phyloP scores from a whole-genome alignment of 768 basidiomycete species.

The Phallus indusiatus region DNA sequence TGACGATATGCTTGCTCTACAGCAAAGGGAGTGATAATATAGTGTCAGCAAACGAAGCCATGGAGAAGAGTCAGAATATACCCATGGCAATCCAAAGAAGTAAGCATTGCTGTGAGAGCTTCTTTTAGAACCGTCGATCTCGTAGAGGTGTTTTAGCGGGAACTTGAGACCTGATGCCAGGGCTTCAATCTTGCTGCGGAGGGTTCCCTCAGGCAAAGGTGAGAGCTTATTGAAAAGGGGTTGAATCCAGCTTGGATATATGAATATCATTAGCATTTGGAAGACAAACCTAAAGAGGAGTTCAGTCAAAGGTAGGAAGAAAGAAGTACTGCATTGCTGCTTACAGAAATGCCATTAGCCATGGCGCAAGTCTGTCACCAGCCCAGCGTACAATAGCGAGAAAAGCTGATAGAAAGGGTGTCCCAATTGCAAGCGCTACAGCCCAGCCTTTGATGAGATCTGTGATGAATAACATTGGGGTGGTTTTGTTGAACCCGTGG shows the following conservation, averaged over 20 bases:
- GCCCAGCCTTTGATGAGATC: slow-evolving; percentile 79
- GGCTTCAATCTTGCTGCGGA: slow-evolving; percentile 66
- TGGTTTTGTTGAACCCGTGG: slow-evolving; percentile 96
- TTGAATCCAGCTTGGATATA: slow-evolving; percentile 83
- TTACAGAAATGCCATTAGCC: slow-evolving; percentile 88
- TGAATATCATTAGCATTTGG: slow-evolving; percentile 74
- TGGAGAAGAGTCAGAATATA: slow-evolving; percentile 19
- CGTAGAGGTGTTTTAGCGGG: slow-evolving; percentile 89
- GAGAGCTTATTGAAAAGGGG: slow-evolving; percentile 97
- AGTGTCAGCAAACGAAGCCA: not conserved
- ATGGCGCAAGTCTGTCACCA: slow-evolving; percentile 85
- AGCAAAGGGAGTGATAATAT: not conserved
- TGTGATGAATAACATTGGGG: slow-evolving; percentile 58
- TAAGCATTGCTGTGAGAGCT: slow-evolving; percentile 97
- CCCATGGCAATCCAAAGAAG: slow-evolving; percentile 96
- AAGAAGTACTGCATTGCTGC: slow-evolving; percentile 19
- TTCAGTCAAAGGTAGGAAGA: not conserved
- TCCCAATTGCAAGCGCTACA: slow-evolving; percentile 60
- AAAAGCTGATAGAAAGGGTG: slow-evolving; percentile 82
- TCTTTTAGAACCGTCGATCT: slow-evolving; percentile 95
- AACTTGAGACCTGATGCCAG: slow-evolving; percentile 80
- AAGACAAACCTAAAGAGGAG: slow-evolving; percentile 50
- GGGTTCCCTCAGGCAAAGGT: slow-evolving; percentile 66
- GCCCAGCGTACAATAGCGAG: slow-evolving; percentile 89
- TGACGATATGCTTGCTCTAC: slow-evolving; percentile 88